Evolutionary conservation across 495 filamentous ascomycete genomes (phyloP), one percentile per base, ranked within the genome.

Genomic region (Pseudevernia furfuracea): DNA sequence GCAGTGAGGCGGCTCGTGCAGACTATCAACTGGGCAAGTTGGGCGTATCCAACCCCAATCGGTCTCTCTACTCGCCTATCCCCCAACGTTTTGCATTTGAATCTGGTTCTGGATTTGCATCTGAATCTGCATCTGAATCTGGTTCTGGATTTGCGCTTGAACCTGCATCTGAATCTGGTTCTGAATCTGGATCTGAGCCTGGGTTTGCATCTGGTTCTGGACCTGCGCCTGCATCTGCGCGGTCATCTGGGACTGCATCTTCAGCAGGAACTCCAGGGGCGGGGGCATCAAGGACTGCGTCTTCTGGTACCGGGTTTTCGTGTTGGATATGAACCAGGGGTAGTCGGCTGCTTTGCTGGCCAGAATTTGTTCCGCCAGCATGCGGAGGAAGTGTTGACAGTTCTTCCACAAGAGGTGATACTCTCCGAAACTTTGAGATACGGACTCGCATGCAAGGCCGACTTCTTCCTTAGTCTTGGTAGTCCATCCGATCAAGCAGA

Each of bases 401-500:
- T 60, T 60, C 14, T 37, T 39, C 58, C 58, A 60, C n/a, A 60
- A 30, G 58, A 60, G 30, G 36, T 43, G 34, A 15, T 60, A 60
- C 17, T 60, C 39, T 44, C 30, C 30, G 5, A 60, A 60, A 21
- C 36, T 23, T 23, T 38, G 37, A n/a, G 30, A 39, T 19, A 46
- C 58, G 17, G 37, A 38, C 39, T 25, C 15, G 39, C 58, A 60
- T 44, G 58, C 58, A n/a, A n/a, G 19, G 58, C 44, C 58, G 36
- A 60, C 58, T 44, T 60, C 58, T 4, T 38, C 58, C 36, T 60
- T 60, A 37, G 36, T 60, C 23, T 60, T 60, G 58, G 37, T 41
- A 11, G 58, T 60, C 58, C 58, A 60, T n/a, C 58, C 58, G 58
- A 60, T 44, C n/a, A 60, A 39, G 39, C 58, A 60, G 39, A 60